phyloP scores from a whole-genome alignment of 164 flowering plant species.

The Nymphaea colorata region DNA sequence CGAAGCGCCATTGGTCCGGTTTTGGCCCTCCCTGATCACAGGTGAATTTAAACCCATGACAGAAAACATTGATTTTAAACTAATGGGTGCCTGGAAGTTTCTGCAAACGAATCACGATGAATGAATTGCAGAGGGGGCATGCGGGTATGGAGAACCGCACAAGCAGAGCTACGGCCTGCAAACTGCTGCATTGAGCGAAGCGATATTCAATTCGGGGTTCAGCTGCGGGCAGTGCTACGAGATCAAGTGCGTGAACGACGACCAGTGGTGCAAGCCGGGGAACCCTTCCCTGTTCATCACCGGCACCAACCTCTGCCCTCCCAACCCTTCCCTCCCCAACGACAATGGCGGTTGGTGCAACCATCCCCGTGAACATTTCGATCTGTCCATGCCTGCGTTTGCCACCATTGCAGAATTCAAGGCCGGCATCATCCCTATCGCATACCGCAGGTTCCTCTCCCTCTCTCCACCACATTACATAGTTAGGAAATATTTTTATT shows the following conservation, averaged over 20 bases:
- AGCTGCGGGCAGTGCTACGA: slow-evolving; percentile 69
- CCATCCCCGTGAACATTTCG: slow-evolving; percentile 57
- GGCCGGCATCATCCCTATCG: slow-evolving; percentile 55
- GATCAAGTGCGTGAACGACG: slow-evolving; percentile 37
- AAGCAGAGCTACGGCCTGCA: slow-evolving; percentile 39
- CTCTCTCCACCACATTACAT: not conserved
- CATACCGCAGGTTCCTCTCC: slow-evolving; percentile 16
- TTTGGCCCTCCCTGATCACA: no score
- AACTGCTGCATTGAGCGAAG: slow-evolving; percentile 56
- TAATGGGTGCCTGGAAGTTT: no score
- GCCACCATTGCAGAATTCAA: slow-evolving; percentile 37
- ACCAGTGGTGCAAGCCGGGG: slow-evolving; percentile 51
- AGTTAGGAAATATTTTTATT: no score
- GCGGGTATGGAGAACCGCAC: slow-evolving; percentile 46
- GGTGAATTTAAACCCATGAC: no score
- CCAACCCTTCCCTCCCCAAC: slow-evolving; percentile 20
- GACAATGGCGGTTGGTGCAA: slow-evolving; percentile 72
- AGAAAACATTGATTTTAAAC: no score
- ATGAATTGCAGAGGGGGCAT: slow-evolving; percentile 51
- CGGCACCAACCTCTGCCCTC: slow-evolving; percentile 69
- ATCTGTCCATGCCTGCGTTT: slow-evolving; percentile 48
- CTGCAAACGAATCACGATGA: no score
- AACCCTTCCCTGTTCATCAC: slow-evolving; percentile 41
- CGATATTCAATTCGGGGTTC: slow-evolving; percentile 43
- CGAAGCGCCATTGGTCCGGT: no score